phyloP scores from a whole-genome alignment of 208 protist species.

The Acanthamoeba healyi region DNA sequence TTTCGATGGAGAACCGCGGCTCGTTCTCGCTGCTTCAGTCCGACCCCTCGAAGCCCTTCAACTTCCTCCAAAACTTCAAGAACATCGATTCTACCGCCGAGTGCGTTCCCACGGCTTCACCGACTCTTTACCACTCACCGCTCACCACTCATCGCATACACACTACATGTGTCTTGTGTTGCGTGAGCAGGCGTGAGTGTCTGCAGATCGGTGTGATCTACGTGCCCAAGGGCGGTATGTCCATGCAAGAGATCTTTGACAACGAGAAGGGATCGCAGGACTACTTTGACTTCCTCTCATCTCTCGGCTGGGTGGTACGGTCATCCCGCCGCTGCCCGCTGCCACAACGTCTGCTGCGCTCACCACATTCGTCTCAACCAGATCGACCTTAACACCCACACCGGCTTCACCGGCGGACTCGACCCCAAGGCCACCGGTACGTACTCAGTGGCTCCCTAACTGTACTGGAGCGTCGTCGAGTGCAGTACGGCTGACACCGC shows the following conservation, averaged over 20 bases:
- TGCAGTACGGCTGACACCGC: background rate
- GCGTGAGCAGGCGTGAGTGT: constrained; percentile 8
- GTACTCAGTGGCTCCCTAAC: background rate
- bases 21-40: constrained; percentile 46
- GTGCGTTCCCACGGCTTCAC: background rate
- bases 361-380: no score
- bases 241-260: constrained; percentile 61
- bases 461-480: background rate
- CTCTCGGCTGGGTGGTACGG: constrained; percentile 46
- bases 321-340: background rate
- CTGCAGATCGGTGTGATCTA: constrained; percentile 58
- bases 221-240: constrained; percentile 46
- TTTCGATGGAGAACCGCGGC: constrained; percentile 63
- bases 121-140: no score
- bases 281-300: constrained; percentile 67
- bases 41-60: constrained; percentile 58
- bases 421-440: constrained; percentile 67
- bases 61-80: constrained; percentile 74
- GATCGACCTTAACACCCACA: constrained; percentile 73
- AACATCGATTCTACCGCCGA: constrained; percentile 32
- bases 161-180: background rate
- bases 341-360: no score
- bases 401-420: constrained; percentile 56
- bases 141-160: no score
- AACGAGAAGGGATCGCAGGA: constrained; percentile 49